Conservation (phyloP, 805 yeast genomes). For the Sungouiella blattae region DNA sequence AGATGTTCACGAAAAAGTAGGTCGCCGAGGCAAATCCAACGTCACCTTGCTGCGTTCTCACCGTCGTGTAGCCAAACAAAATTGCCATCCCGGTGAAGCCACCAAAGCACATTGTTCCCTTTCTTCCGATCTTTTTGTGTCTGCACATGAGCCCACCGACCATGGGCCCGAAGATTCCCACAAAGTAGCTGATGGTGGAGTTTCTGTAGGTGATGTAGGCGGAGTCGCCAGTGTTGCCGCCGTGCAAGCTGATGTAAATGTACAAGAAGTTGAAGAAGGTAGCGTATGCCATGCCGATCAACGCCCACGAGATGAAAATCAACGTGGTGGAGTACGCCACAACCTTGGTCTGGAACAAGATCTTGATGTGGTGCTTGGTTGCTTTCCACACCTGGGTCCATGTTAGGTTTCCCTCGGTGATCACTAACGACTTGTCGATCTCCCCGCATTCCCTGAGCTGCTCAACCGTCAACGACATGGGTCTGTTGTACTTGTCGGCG, state of each 20-base stretch:
- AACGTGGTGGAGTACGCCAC: conserved; percentile 6
- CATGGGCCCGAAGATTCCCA: conserved; percentile 6
- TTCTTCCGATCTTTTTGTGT: conserved; percentile 44
- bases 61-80: conserved; percentile 20
- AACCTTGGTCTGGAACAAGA: conserved; percentile 1
- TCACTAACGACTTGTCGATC: no score
- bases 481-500: conserved; percentile 13
- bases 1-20: conserved; percentile 17
- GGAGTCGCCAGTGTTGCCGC: conserved; percentile 6
- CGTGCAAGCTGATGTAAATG: conserved; percentile 8
- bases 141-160: conserved; percentile 5
- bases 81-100: conserved; percentile 20
- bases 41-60: conserved; percentile 15
- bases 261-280: conserved; percentile 9
- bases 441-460: conserved; percentile 13
- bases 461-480: conserved; percentile 9
- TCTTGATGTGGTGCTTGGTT: conserved; percentile 2
- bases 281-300: conserved; percentile 6
- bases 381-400: conserved; percentile 1
- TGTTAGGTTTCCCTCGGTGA: no score
- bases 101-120: conserved; percentile 47
- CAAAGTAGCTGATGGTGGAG: conserved; percentile 8
- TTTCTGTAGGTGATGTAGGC: conserved; percentile 7
- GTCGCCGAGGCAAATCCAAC: conserved; percentile 16
- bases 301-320: conserved; percentile 6